A percentile compares a stretch with the other conserved stretches of the same genome.
Evolutionary conservation across 2,329 filamentous ascomycete species (phyloP).

Genomic region (Cytospora piceae): DNA sequence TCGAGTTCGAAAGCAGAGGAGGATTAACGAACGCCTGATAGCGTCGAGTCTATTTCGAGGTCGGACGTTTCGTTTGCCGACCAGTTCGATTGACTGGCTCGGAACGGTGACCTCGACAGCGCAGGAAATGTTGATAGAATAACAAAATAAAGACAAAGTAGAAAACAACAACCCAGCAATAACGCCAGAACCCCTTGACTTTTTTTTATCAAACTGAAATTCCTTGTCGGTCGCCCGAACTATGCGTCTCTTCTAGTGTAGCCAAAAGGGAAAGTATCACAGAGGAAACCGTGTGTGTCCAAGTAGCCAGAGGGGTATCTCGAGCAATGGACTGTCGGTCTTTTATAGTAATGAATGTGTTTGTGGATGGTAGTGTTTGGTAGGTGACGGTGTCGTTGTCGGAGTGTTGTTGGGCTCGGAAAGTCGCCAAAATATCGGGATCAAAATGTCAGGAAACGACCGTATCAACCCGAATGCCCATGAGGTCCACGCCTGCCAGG

Average conservation of each 20-base stretch:
- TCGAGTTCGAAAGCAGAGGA: not conserved
- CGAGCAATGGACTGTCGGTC: conserved; percentile 10
- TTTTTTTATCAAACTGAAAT: conserved; percentile 20
- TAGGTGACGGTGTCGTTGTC: not conserved
- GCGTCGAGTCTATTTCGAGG: not conserved
- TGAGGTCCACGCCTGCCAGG: conserved; percentile 9
- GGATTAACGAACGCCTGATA: not conserved
- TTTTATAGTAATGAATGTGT: conserved; percentile 10
- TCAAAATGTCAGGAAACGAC: not conserved
- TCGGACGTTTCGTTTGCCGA: not conserved
- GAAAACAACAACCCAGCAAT: conserved; percentile 11
- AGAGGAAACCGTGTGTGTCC: conserved; percentile 19
- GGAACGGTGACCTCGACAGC: conserved; percentile 12
- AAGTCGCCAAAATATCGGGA: too few species aligned
- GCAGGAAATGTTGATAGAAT: not conserved
- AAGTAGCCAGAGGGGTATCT: conserved; percentile 30
- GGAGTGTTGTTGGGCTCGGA: not conserved
- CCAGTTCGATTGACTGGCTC: not conserved
- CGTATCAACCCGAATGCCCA: not conserved
- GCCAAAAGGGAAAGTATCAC: conserved; percentile 21
- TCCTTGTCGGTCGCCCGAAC: conserved; percentile 30
- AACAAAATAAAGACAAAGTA: conserved; percentile 4
- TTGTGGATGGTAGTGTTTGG: not conserved
- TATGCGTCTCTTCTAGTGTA: conserved; percentile 29
- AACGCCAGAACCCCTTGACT: conserved; percentile 11